Base-by-base conservation (phyloP, 208 protist species). In the Acanthamoeba lenticulata region DNA sequence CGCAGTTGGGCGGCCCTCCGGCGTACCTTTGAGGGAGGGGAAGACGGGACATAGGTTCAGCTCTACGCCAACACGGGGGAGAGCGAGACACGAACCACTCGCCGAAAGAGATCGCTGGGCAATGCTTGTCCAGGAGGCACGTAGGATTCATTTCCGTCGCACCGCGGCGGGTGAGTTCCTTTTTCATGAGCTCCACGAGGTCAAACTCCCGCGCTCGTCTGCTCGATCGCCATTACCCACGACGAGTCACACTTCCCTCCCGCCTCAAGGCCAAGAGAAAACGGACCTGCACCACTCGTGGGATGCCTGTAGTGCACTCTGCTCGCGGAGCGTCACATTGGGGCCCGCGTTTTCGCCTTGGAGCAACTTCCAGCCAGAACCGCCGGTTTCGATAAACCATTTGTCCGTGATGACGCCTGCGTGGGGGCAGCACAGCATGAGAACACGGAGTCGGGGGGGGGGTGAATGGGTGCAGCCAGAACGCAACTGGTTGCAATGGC, bases 311-410 rank as follows among this genome's bases (percentile, higher is more conserved):
- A 92, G 27, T 27, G 38, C 86, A 34, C 47, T 92, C 34, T 92
- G 86, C 11, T 27, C 86, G 13, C 9, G 34, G n/a, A 47, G 86
- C 62, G 27, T 52, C 55, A 92, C 55, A 9, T n/a, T 52, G 11
- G 86, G 86, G 0, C 86, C 86, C 42, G 65, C 44, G 11, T 21
- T 17, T 11, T 83, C 90, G 32, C 69, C 90, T 19, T 60, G 36
- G 3, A 85, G 1, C 6, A 90, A 34, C 45, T 94, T 94, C 90
- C 90, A 94, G 21, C 90, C 90, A 19, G 5, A 29, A 34, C 90
- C 90, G 24, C 90, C 90, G 45, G 81, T 77, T n/a, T 94, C 90
- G 5, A 85, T n/a, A 34, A 94, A 40, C 90, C 90, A 94, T 5
- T 34, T 47, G n/a, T 83, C 65, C 15, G 42, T 92, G 55, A 49